Conservation (phyloP, 208 protist genomes). For the Crithidia thermophila region DNA sequence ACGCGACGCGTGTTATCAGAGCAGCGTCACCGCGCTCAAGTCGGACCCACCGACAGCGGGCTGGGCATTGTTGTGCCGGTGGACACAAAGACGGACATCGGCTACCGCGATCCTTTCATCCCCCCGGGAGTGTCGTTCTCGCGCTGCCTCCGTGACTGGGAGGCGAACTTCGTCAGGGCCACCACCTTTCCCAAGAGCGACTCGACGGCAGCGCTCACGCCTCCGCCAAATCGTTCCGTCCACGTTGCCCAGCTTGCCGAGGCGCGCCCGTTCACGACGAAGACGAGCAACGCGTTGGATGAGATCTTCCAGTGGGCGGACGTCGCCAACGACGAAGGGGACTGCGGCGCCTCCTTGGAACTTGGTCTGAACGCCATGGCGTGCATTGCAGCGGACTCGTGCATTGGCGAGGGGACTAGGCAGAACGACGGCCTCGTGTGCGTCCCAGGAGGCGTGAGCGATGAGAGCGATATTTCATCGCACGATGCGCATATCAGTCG, state of each 20-base stretch:
- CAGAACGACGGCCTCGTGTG: not conserved
- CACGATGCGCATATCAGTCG: too few species aligned
- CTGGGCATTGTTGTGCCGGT: slow-evolving; percentile 45
- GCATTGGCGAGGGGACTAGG: not conserved
- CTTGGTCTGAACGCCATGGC: slow-evolving; percentile 38
- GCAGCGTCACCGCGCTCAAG: too few species aligned
- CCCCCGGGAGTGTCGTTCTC: not conserved
- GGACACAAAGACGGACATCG: slow-evolving; percentile 37
- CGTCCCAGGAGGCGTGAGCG: too few species aligned
- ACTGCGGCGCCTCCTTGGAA: slow-evolving; percentile 50
- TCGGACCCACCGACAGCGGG: slow-evolving; percentile 24
- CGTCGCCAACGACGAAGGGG: slow-evolving; percentile 63
- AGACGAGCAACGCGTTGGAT: slow-evolving; percentile 27
- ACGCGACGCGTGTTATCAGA: too few species aligned
- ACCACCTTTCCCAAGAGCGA: not conserved
- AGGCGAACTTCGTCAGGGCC: slow-evolving; percentile 14
- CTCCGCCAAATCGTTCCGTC: not conserved
- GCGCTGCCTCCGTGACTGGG: slow-evolving; percentile 21
- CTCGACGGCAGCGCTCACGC: not conserved
- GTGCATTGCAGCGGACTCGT: slow-evolving; percentile 9
- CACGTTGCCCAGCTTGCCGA: not conserved
- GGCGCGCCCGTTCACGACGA: slow-evolving; percentile 6
- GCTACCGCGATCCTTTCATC: slow-evolving; percentile 42
- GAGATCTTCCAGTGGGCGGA: slow-evolving; percentile 43
- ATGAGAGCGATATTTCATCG: too few species aligned